These are phyloP conservation scores for Fusarium sp. DNA, from an alignment of 2,329 filamentous ascomycete genomes.

Conservation along the genomic window DNA sequence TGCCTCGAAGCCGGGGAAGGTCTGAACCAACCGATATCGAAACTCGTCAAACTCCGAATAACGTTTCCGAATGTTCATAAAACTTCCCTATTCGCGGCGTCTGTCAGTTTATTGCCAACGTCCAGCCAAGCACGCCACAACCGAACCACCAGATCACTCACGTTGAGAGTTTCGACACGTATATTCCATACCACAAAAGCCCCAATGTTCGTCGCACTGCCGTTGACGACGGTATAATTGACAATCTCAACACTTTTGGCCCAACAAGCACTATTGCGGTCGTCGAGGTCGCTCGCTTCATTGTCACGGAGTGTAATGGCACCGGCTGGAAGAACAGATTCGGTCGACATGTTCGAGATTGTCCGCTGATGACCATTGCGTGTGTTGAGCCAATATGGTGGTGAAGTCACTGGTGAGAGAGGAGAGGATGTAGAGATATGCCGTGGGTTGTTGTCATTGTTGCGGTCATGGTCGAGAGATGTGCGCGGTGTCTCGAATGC, in stretches of 20 bases:
- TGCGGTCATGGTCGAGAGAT: slow-evolving; percentile 41
- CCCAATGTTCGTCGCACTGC: slow-evolving; percentile 72
- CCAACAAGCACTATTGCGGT: slow-evolving; percentile 71
- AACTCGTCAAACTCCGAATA: slow-evolving; percentile 96
- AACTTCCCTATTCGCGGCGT: slow-evolving; percentile 62
- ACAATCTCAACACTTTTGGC: slow-evolving; percentile 71
- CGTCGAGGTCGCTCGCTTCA: slow-evolving; percentile 64
- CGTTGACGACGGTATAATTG: slow-evolving; percentile 68
- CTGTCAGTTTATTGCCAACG: slow-evolving; percentile 6
- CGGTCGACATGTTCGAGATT: slow-evolving; percentile 60
- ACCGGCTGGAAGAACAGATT: slow-evolving; percentile 63
- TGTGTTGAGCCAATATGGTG: slow-evolving; percentile 60
- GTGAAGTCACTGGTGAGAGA: slow-evolving; percentile 52
- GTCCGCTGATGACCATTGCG: slow-evolving; percentile 52
- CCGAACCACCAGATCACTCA: slow-evolving; percentile 51
- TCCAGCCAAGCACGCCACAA: slow-evolving; percentile 14
- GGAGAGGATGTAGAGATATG: slow-evolving; percentile 43
- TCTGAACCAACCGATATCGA: slow-evolving; percentile 76
- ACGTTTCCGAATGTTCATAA: slow-evolving; percentile 74
- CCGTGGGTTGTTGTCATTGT: slow-evolving; percentile 24
- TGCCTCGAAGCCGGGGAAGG: slow-evolving; percentile 85
- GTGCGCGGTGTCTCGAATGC: slow-evolving; percentile 47
- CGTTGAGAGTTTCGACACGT: slow-evolving; percentile 85
- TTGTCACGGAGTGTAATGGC: slow-evolving; percentile 74
- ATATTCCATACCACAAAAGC: slow-evolving; percentile 97